Conservation (phyloP, 1,284 basidiomycete species). For the Tylopilus orsonianus region DNA sequence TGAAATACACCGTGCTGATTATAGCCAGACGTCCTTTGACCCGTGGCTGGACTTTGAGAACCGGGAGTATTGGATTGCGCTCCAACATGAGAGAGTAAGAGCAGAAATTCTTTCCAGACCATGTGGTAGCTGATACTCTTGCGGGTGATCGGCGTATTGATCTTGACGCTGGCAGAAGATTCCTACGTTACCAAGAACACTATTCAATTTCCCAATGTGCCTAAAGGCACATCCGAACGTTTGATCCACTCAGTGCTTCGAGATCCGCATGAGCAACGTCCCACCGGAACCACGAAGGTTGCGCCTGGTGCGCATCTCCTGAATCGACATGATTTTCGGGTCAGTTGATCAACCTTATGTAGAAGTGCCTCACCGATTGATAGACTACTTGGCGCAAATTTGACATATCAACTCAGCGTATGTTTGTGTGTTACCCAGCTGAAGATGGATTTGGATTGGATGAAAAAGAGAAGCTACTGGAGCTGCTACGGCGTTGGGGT, state of each 20-base stretch:
- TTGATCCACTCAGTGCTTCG: slow-evolving; percentile 44
- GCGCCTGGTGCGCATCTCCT: slow-evolving; percentile 37
- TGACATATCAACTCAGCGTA: slow-evolving; percentile 37
- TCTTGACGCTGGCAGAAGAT: slow-evolving; percentile 41
- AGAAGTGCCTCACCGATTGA: not conserved
- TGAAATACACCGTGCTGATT: not conserved
- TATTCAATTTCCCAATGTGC: slow-evolving; percentile 44
- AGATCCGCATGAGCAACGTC: slow-evolving; percentile 29
- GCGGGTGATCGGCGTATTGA: slow-evolving; percentile 42
- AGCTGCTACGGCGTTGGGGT: slow-evolving; percentile 34
- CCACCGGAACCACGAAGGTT: slow-evolving; percentile 26
- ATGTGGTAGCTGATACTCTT: not conserved
- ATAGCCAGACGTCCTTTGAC: slow-evolving; percentile 37
- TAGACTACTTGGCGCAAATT: slow-evolving; percentile 40
- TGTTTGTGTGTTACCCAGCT: slow-evolving; percentile 46
- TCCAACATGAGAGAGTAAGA: slow-evolving; percentile 25
- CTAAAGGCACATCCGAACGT: slow-evolving; percentile 46
- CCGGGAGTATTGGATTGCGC: slow-evolving; percentile 45
- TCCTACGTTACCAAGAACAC: slow-evolving; percentile 49
- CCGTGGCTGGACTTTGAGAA: slow-evolving; percentile 47
- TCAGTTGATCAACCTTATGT: slow-evolving; percentile 17
- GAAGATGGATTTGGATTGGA: slow-evolving; percentile 44
- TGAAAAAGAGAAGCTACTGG: slow-evolving; percentile 38
- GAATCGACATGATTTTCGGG: slow-evolving; percentile 42
- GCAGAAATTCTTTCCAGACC: not conserved